Evolutionary conservation across 371 early-diverging fungal genomes (phyloP), one percentile per base, ranked within the genome.

Genomic region (Mucor saturninus): DNA sequence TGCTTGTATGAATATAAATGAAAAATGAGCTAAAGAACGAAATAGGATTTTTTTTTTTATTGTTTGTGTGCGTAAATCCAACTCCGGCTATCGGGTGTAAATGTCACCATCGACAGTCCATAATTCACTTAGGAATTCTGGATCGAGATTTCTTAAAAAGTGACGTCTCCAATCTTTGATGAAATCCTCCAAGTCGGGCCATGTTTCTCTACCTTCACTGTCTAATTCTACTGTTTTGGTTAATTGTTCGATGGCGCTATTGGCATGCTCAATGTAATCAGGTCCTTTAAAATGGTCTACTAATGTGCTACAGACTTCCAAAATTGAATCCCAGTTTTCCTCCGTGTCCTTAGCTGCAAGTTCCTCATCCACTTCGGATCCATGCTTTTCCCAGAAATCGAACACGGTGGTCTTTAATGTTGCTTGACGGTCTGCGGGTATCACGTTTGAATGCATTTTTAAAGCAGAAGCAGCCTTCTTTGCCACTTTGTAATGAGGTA

Each of bases 391-490:
- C 56, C 71, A 71, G 26, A 73, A 76, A 0, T 55, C 39, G 4
- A 63, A n/a, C 2, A 82, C 72, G 0, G 35, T 60, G 2, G 43
- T 35, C 14, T 64, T 62, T 4, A 86, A 67, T 21, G 72, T 67
- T 0, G 59, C 43, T 15, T 65, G 61, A 5, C 85, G 67, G 1
- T 56, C 67, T 14, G 29, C 8, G 0, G 86, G 86, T 42, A 86
- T 85, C 32, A 75, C 76, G 37, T 70, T 76, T 2, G 70, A 52
- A 26, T 57, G 38, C 6, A 53, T 57, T 13, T 79, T 42, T 13
- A 86, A 64, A 6, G 85, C 85, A 7, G 79, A 68, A 5, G 84
- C 86, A 1, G 84, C 84, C 30, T 81, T 83, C 42, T 67, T 72
- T 4, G 70, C 81, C 3, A 30, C 52, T 28, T 75, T 69, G 30